phyloP scores from a whole-genome alignment of 495 filamentous ascomycete species.

The Penicillium lividum region DNA sequence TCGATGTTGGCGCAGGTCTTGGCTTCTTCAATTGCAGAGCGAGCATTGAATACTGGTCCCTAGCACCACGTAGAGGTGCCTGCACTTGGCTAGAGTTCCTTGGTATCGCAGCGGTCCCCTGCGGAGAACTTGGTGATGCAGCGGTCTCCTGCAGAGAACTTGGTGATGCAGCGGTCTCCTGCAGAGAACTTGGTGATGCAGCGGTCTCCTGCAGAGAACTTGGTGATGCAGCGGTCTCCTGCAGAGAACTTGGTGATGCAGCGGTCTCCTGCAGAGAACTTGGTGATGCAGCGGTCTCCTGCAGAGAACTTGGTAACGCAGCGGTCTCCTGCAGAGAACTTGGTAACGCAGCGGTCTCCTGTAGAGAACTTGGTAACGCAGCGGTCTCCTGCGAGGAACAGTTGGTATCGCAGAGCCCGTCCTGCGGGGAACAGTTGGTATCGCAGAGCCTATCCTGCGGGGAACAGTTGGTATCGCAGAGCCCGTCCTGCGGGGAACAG shows the following conservation, averaged over 20 bases:
- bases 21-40: constrained; percentile 4
- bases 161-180: no score
- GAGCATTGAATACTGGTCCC: constrained; percentile 5
- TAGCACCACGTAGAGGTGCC: constrained; percentile 8
- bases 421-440: neutral
- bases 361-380: neutral
- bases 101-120: no score
- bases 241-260: neutral
- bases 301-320: neutral
- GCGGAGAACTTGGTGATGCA: no score
- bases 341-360: neutral
- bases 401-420: neutral
- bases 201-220: no score
- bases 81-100: constrained; percentile 1
- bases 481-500: no score
- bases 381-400: neutral
- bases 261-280: neutral
- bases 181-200: no score
- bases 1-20: neutral
- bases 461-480: no score
- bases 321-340: neutral
- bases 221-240: neutral
- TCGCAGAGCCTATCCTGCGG: neutral
- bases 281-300: neutral
- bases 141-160: no score